These are phyloP conservation scores for Dentipellis sp. DNA, from an alignment of 768 basidiomycete species.

Conservation along the genomic window DNA sequence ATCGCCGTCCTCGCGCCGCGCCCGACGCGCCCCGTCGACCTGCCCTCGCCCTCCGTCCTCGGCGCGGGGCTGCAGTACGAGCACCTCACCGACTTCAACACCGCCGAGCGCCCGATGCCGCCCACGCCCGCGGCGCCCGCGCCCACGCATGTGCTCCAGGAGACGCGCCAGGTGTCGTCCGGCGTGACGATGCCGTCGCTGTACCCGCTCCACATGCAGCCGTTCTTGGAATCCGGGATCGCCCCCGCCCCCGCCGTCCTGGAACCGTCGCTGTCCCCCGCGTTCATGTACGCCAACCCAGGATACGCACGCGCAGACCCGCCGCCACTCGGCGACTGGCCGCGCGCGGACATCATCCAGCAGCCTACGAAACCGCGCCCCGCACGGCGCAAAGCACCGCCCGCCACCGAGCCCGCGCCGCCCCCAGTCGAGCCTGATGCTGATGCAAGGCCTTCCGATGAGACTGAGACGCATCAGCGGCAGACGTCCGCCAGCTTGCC, in stretches of 20 bases:
- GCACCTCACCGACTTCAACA: not conserved
- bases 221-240: not conserved
- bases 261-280: not conserved
- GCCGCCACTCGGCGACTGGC: constrained; percentile 12
- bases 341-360: constrained; percentile 13
- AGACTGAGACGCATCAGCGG: constrained; percentile 6
- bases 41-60: not conserved
- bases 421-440: not conserved
- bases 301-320: not conserved
- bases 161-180: not conserved
- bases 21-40: constrained; percentile 7
- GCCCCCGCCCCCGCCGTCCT: not conserved
- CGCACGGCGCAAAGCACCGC: not conserved
- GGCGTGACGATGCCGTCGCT: not conserved
- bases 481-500: not conserved
- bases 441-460: constrained; percentile 6
- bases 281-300: not conserved
- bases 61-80: constrained; percentile 3
- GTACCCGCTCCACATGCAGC: constrained; percentile 7
- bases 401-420: not conserved
- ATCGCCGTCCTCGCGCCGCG: constrained; percentile 7
- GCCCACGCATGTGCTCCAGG: not conserved
- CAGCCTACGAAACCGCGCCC: not conserved
- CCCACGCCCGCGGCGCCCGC: not conserved
- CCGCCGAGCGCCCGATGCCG: not conserved